Evolutionary conservation across 805 yeast species (phyloP).

Genomic region (Yarrowia sp.): DNA sequence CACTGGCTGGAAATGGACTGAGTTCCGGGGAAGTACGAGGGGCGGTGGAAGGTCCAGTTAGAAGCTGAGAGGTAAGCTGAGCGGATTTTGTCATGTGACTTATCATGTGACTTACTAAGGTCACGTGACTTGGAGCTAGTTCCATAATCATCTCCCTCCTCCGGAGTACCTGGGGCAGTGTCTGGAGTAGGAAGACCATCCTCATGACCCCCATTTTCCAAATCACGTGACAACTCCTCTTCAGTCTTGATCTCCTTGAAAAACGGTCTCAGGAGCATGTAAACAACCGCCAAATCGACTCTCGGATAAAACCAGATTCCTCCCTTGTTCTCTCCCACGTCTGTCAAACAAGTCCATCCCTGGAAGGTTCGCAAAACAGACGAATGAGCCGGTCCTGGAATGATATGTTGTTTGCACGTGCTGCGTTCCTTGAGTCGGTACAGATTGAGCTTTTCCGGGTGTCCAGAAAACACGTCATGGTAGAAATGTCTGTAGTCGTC

Average conservation of each 20-base stretch:
- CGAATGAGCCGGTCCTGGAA: slow-evolving; percentile 6
- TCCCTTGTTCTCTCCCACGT: slow-evolving; percentile 12
- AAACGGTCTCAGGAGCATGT: slow-evolving; percentile 3
- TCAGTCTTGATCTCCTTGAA: not conserved
- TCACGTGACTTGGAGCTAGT: not conserved
- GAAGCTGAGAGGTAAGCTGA: not conserved
- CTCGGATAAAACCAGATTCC: slow-evolving; percentile 15
- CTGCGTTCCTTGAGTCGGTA: slow-evolving; percentile 10
- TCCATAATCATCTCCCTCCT: not conserved
- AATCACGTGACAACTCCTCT: not conserved
- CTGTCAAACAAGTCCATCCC: slow-evolving; percentile 28
- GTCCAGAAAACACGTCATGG: slow-evolving; percentile 3
- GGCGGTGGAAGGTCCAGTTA: not conserved
- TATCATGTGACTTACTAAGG: too few species aligned
- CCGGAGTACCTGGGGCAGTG: not conserved
- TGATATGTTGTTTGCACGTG: not conserved
- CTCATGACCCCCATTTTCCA: not conserved
- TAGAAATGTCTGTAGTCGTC: not conserved
- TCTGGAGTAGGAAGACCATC: not conserved
- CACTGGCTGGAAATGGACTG: not conserved
- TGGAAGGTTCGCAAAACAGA: slow-evolving; percentile 10
- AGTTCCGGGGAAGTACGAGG: slow-evolving; percentile 8
- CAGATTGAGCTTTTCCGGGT: slow-evolving; percentile 6
- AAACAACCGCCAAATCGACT: not conserved
- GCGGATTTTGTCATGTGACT: not conserved